Conservation (phyloP, 768 basidiomycete genomes). For the Dioszegia crocea region DNA sequence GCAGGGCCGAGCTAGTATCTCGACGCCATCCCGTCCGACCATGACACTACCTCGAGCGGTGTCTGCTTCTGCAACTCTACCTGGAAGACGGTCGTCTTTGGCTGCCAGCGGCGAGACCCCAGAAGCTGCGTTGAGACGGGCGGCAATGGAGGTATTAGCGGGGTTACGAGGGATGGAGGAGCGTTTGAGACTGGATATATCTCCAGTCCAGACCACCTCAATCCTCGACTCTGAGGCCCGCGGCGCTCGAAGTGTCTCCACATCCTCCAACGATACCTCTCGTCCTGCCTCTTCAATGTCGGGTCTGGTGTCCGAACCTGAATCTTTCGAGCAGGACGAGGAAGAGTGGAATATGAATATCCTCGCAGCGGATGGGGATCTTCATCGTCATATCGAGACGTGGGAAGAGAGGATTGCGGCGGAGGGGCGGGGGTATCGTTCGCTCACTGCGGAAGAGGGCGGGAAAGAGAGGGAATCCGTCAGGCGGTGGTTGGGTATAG, state of each 20-base stretch:
- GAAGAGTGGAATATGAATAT: conserved; percentile 57
- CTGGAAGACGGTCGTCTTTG: background rate
- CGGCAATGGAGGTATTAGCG: conserved; percentile 78
- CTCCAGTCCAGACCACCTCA: background rate
- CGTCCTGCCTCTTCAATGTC: conserved; percentile 17
- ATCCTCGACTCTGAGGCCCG: background rate
- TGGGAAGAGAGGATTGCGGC: conserved; percentile 37
- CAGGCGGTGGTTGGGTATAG: conserved; percentile 26
- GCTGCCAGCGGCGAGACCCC: background rate
- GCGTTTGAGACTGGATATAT: conserved; percentile 54
- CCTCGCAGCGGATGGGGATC: conserved; percentile 14
- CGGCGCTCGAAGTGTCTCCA: background rate
- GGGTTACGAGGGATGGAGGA: conserved; percentile 78
- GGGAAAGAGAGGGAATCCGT: conserved; percentile 20
- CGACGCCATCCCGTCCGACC: conserved; percentile 42
- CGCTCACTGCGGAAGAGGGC: conserved; percentile 12
- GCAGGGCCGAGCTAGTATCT: conserved; percentile 21
- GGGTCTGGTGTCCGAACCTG: conserved; percentile 3
- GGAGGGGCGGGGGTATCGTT: conserved; percentile 24
- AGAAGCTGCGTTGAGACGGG: conserved; percentile 63
- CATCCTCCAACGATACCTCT: conserved; percentile 3
- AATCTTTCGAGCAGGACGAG: conserved; percentile 37
- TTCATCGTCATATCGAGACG: conserved; percentile 15
- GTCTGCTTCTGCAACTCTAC: background rate
- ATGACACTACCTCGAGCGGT: conserved; percentile 17